Base-by-base conservation (phyloP, 176 grass and related monocot genomes). In the Urochloa ruziziensis region DNA sequence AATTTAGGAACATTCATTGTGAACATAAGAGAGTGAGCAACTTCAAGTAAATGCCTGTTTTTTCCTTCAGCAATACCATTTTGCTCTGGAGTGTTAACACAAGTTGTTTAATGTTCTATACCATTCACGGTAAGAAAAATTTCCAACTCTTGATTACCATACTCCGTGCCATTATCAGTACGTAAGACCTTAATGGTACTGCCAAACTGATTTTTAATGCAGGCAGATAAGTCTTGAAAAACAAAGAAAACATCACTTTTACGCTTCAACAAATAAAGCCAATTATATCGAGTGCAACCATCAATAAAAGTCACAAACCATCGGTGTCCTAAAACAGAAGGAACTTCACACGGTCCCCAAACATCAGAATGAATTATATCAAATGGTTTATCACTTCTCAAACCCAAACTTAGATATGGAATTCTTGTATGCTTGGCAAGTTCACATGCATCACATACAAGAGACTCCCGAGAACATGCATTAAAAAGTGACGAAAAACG, bases 331-430 rank as follows among this genome's bases (percentile, higher is more conserved):
- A 6, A 62, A 62, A 62, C 13, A 62, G n/a, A 56, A 4, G 21
- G 17, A 2, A 21, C 52, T 6, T 56, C 52, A 56, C 52, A 56
- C 2, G 52, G 52, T 23, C 52, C 52, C 52, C 52, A 56, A 56
- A 56, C 52, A 56, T 56, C 52, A n/a, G 69, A 83, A 34, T 83
- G 81, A 2, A 83, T 33, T 7, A 83, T 19, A 8, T 83, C 53
- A 83, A 56, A 5, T 6, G 17, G 52, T 23, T 56, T 56, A 6
- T 23, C 4, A 21, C 52, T 56, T 23, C 52, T 56, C 6, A 21
- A 7, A 56, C 52, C 2, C 18, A 56, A 21, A 56, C 52, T 56
- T 23, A 19, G 52, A 56, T 56, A 56, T 0, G 18, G 19, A 23
- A 56, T 19, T 23, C 17, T 56, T 23, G 52, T 56, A 56, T 56